Evolutionary conservation across 306 rosid species (phyloP).

Genomic region (Sicyos edulis): DNA sequence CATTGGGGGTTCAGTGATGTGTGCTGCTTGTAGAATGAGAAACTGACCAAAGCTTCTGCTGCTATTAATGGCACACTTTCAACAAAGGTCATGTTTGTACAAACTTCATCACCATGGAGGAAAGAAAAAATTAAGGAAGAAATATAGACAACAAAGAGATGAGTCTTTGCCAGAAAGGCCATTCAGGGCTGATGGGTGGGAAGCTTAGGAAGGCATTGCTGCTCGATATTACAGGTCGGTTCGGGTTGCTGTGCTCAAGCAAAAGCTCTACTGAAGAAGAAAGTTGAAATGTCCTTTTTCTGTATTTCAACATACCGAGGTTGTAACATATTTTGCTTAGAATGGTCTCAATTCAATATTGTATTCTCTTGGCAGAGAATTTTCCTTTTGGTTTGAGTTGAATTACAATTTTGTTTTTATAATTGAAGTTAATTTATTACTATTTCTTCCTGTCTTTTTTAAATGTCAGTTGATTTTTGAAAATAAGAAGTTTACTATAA

Average conservation of each 20-base stretch:
- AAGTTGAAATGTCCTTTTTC: not conserved
- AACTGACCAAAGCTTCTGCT: not conserved
- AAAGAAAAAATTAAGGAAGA: not conserved
- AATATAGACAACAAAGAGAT: no score
- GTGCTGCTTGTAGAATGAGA: not conserved
- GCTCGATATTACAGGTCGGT: not conserved
- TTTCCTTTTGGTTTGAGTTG: not conserved
- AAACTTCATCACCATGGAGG: not conserved
- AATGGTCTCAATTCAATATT: not conserved
- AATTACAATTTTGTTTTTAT: not conserved
- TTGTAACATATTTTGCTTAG: not conserved
- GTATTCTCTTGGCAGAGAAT: not conserved
- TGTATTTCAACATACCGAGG: not conserved
- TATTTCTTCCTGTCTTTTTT: not conserved
- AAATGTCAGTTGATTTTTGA: not conserved
- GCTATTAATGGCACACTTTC: not conserved
- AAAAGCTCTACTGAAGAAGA: slow-evolving; percentile 6
- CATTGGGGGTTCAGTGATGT: not conserved
- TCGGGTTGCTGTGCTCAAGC: not conserved
- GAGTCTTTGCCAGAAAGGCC: not conserved
- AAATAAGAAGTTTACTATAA: no score
- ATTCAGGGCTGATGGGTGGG: not conserved
- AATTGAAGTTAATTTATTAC: not conserved
- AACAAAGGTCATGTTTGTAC: not conserved
- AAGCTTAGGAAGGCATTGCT: not conserved